Conservation (phyloP, 129 eudicot genomes). For the Centrapalus pauciflorus region DNA sequence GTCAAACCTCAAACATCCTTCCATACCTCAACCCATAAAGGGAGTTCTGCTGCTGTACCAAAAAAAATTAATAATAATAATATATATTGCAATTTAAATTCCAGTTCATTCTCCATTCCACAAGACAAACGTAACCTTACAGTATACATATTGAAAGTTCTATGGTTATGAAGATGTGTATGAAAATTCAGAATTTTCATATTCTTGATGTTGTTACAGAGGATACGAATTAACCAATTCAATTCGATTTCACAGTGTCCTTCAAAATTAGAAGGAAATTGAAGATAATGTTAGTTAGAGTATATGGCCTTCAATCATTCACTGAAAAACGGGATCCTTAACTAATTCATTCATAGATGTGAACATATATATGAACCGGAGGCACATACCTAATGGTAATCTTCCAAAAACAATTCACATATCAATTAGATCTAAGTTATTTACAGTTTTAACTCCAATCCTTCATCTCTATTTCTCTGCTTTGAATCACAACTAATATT, state of each 20-base stretch:
- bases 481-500: too few relatives aligned
- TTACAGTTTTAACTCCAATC: too few relatives aligned
- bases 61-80: too few relatives aligned
- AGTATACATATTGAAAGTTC: too few relatives aligned
- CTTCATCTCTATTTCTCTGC: too few relatives aligned
- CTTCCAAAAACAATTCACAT: neutral
- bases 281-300: neutral
- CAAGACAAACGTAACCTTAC: too few relatives aligned
- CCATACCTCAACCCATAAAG: too few relatives aligned
- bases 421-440: neutral
- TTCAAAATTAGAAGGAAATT: neutral
- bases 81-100: too few relatives aligned
- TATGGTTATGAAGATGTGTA: neutral
- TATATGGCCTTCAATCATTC: neutral
- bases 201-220: neutral
- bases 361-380: neutral
- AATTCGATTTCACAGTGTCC: neutral
- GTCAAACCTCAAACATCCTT: too few relatives aligned
- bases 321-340: neutral
- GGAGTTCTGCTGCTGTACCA: too few relatives aligned
- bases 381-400: neutral
- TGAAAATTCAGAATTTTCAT: too few relatives aligned
- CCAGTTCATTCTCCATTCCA: too few relatives aligned
- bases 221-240: neutral
- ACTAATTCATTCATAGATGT: neutral